Evolutionary conservation across 2,329 filamentous ascomycete genomes (phyloP).

Genomic region (Dryadomyces quercus-mongolicae): DNA sequence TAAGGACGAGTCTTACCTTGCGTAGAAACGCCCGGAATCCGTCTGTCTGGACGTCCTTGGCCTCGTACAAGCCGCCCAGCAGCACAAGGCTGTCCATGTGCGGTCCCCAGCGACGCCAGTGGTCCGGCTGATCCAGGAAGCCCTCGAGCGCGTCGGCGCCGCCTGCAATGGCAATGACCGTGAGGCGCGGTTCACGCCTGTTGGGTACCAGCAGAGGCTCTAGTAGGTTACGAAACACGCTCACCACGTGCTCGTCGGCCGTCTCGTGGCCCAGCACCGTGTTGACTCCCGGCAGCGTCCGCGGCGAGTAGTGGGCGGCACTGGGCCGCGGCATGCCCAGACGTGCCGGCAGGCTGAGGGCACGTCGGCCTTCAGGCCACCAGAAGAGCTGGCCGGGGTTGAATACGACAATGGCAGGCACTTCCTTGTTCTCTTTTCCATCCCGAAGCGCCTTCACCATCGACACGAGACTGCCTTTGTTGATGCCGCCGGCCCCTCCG

Average conservation of each 20-base stretch:
- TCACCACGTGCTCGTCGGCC: conserved; percentile 48
- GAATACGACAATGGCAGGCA: conserved; percentile 56
- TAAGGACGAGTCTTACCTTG: conserved; percentile 25
- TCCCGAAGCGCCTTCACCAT: conserved; percentile 37
- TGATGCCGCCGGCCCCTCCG: conserved; percentile 51
- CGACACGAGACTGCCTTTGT: conserved; percentile 57
- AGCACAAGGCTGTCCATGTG: conserved; percentile 50
- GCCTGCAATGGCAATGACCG: conserved; percentile 61
- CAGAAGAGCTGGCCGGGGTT: conserved; percentile 71
- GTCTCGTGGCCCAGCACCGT: conserved; percentile 46
- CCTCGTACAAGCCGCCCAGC: conserved; percentile 33
- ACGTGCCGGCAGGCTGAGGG: conserved; percentile 48
- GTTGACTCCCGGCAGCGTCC: conserved; percentile 44
- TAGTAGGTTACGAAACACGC: conserved; percentile 55
- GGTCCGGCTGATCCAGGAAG: conserved; percentile 45
- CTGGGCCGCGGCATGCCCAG: conserved; percentile 47
- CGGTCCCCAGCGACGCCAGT: conserved; percentile 32
- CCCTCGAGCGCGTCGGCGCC: conserved; percentile 45
- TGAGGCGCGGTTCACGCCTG: conserved; percentile 43
- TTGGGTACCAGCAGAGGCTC: conserved; percentile 20
- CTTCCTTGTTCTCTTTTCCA: conserved; percentile 13
- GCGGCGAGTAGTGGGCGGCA: conserved; percentile 40
- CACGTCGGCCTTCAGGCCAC: conserved; percentile 50
- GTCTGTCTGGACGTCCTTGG: conserved; percentile 26
- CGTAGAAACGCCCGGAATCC: conserved; percentile 37